Conservation (phyloP, 2,329 filamentous ascomycete species). For the Celoporthe dispersa region DNA sequence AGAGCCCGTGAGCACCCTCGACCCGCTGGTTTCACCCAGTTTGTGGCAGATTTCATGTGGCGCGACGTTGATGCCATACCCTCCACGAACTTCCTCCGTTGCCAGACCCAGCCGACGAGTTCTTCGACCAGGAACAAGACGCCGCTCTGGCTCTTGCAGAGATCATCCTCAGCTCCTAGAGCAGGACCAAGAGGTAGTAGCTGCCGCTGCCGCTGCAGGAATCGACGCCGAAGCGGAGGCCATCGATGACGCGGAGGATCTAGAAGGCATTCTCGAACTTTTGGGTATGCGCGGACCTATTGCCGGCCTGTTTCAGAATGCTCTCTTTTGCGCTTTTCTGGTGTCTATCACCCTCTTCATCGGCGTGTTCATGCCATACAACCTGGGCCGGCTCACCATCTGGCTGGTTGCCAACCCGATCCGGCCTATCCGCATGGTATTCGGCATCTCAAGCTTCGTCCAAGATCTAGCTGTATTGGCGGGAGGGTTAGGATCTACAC, state of each 20-base stretch:
- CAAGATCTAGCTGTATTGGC: conserved; percentile 75
- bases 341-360: conserved; percentile 84
- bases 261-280: conserved; percentile 94
- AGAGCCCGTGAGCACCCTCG: conserved; percentile 31
- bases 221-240: conserved; percentile 77
- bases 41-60: conserved; percentile 66
- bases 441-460: conserved; percentile 75
- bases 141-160: conserved; percentile 34
- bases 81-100: conserved; percentile 54
- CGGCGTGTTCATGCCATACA: conserved; percentile 89
- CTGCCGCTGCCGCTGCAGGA: conserved; percentile 68
- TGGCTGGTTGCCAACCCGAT: conserved; percentile 80
- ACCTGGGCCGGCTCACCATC: conserved; percentile 83
- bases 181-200: conserved; percentile 62
- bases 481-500: conserved; percentile 57
- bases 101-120: conserved; percentile 46
- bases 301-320: conserved; percentile 88
- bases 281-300: conserved; percentile 96
- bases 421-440: conserved; percentile 73
- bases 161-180: conserved; percentile 38
- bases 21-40: conserved; percentile 45
- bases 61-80: conserved; percentile 58
- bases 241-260: conserved; percentile 86
- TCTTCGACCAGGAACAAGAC: conserved; percentile 41
- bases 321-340: conserved; percentile 88